Evolutionary conservation across 139 green algal genomes (phyloP), one percentile per base, ranked within the genome.

Genomic region (Chlorella sp.): DNA sequence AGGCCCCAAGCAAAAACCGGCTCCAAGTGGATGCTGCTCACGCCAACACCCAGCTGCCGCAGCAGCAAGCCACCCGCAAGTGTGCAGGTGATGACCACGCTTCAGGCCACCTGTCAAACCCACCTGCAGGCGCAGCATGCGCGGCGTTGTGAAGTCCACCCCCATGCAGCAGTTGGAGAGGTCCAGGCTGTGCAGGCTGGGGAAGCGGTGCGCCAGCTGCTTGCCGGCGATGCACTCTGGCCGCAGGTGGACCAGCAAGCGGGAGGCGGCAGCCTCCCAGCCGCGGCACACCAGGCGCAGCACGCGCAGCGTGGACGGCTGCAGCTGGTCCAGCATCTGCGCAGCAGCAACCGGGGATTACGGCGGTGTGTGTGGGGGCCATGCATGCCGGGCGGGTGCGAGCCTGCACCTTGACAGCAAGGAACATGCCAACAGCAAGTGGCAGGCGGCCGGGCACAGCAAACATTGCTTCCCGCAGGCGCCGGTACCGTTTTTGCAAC

Each of bases 61-160:
- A 51, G 38, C 19, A 36, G 6, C 70, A 56, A 11, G 41, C 22
- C 38, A 56, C 1, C 2, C 17, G 70, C 67, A 40, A 5, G 67
- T 34, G 11, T n/a, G n/a, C n/a, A n/a, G n/a, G n/a, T n/a, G n/a
- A n/a, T n/a, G n/a, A n/a, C n/a, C n/a, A 6, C 34, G 5, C 36
- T n/a, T 1, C 40, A 36, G 38, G 7, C 40, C 11, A 7, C 70
- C 40, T 16, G 26, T 1, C 30, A 24, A n/a, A 0, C 60, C 4
- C 44, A 84, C 79, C 79, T 84, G 79, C 79, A 84, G 79, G 20
- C 79, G 79, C 79, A 84, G 79, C 79, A 43, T n/a, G 32, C 65
- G 44, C 20, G 79, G 79, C 79, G 79, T 51, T 0, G 79, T 48
- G 32, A 84, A 76, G 43, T 76, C 79, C 20, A 84, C 79, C 22